These are phyloP conservation scores for Mortierella sp. DNA, from an alignment of 371 early-diverging fungal genomes.

Conservation along the genomic window DNA sequence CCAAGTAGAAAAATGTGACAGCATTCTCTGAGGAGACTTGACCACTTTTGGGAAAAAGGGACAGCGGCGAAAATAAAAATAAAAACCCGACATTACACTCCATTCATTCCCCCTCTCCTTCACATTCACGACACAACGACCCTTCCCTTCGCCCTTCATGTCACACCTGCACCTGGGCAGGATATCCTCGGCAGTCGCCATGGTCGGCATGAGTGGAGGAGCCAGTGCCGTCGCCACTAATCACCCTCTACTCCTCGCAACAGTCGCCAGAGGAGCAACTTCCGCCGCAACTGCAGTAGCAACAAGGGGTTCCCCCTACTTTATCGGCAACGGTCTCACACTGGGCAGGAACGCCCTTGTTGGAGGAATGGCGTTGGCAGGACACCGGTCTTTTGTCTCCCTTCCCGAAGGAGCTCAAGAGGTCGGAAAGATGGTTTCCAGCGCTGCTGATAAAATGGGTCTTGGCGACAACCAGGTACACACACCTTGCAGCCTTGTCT, in stretches of 20 bases:
- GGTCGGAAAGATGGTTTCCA: constrained; percentile 63
- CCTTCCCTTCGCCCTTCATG: constrained; percentile 11
- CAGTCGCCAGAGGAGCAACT: constrained; percentile 13
- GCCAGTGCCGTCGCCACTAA: constrained; percentile 8
- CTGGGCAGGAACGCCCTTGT: constrained; percentile 33
- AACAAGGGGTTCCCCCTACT: constrained; percentile 18
- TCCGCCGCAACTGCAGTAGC: not conserved
- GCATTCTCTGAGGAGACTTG: not conserved
- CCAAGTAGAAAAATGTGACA: not conserved
- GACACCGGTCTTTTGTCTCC: constrained; percentile 42
- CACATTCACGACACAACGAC: not conserved
- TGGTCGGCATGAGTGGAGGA: constrained; percentile 28
- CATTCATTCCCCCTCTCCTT: not conserved
- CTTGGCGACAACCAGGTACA: constrained; percentile 64
- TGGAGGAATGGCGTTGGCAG: constrained; percentile 36
- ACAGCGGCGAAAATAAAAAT: not conserved
- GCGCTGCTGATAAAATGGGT: constrained; percentile 64
- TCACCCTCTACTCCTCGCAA: constrained; percentile 25
- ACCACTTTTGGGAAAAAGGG: not conserved
- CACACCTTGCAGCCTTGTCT: not conserved
- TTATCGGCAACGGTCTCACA: not conserved
- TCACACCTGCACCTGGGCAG: constrained; percentile 46
- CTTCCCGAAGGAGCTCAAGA: constrained; percentile 54
- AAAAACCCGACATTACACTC: not conserved
- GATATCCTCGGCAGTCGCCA: constrained; percentile 33